These are phyloP conservation scores for Platismatia glauca DNA, from an alignment of 495 filamentous ascomycete species.

Conservation along the genomic window DNA sequence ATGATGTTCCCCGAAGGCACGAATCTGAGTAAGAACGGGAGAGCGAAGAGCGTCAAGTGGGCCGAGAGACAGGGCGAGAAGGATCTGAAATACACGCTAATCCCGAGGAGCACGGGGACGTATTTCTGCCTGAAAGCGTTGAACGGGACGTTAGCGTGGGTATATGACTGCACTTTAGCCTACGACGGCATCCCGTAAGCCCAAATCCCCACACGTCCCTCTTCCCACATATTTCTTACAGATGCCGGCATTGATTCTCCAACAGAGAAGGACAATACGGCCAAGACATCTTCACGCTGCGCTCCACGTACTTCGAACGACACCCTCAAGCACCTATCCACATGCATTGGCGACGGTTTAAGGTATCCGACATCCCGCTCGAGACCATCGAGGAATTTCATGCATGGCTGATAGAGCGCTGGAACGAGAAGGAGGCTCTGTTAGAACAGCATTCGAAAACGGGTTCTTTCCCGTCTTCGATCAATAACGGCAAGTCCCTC, in stretches of 20 bases:
- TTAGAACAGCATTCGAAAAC: slow-evolving; percentile 47
- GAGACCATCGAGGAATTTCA: slow-evolving; percentile 47
- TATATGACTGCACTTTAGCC: slow-evolving; percentile 63
- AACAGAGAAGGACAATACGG: slow-evolving; percentile 48
- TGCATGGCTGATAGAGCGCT: slow-evolving; percentile 47
- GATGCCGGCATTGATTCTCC: slow-evolving; percentile 8
- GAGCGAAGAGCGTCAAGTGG: slow-evolving; percentile 53
- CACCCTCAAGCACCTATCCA: slow-evolving; percentile 52
- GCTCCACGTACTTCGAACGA: slow-evolving; percentile 51
- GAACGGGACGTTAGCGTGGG: slow-evolving; percentile 57
- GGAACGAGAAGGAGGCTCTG: slow-evolving; percentile 54
- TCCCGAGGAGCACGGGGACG: slow-evolving; percentile 65
- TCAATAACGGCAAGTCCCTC: slow-evolving; percentile 36
- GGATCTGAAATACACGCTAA: slow-evolving; percentile 55
- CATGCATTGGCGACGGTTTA: slow-evolving; percentile 59
- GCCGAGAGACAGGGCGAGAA: slow-evolving; percentile 54
- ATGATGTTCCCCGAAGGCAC: slow-evolving; percentile 76
- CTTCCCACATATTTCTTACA: neutral
- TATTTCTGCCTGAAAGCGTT: slow-evolving; percentile 66
- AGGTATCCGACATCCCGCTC: slow-evolving; percentile 47
- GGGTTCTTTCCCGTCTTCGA: slow-evolving; percentile 49
- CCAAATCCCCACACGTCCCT: neutral
- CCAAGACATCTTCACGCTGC: slow-evolving; percentile 55
- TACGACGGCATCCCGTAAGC: slow-evolving; percentile 60
- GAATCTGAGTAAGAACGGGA: slow-evolving; percentile 56